Conservation (phyloP, 106 monocot species). For the Xerophyta viscosa region DNA sequence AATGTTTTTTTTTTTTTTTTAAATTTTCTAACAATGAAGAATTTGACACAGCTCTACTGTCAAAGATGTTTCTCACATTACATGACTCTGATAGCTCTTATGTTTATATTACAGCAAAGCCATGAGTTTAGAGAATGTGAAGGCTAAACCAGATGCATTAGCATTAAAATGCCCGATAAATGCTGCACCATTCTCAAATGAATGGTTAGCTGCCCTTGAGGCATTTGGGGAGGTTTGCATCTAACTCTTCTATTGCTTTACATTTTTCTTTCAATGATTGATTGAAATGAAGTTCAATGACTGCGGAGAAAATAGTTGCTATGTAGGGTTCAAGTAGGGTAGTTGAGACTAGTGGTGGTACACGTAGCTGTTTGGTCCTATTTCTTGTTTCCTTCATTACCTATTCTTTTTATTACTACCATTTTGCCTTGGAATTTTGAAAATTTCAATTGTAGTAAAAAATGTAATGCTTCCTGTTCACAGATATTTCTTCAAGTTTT, state of each 20-base stretch:
- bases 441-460: no score
- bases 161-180: conserved; percentile 21
- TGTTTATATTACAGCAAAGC: conserved; percentile 16
- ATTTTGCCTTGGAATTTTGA: no score
- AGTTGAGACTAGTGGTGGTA: no score
- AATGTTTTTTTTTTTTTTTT: not conserved
- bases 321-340: no score
- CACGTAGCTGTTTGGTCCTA: no score
- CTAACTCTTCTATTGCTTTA: not conserved
- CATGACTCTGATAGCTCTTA: not conserved
- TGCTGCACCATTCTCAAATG: conserved; percentile 76
- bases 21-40: not conserved
- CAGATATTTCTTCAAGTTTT: not conserved
- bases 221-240: conserved; percentile 73
- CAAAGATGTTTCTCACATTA: not conserved
- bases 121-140: conserved; percentile 7
- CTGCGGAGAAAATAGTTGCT: no score
- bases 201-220: conserved; percentile 80
- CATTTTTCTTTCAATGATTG: not conserved
- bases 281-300: not conserved
- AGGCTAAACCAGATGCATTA: conserved; percentile 6
- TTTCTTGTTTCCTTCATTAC: no score
- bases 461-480: no score
- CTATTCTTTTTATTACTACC: no score
- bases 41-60: not conserved